Conservation (phyloP, 148 eudicot genomes). For the Diospyros lotus region DNA sequence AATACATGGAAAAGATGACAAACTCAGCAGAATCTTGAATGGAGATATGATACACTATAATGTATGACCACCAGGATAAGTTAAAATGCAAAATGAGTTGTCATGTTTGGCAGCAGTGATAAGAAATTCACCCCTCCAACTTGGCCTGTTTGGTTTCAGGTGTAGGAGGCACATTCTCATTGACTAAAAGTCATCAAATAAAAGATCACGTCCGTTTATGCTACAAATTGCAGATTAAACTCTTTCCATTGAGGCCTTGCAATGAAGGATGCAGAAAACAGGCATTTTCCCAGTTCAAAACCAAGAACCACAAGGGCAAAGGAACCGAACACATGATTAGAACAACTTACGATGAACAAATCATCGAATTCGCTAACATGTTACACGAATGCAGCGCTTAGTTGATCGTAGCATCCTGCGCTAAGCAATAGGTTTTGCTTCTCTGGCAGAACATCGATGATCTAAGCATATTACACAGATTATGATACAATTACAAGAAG, state of each 20-base stretch:
- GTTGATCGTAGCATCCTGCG: not conserved
- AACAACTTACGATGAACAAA: not conserved
- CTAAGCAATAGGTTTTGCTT: not conserved
- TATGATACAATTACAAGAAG: not conserved
- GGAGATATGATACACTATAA: too few species aligned
- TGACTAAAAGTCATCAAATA: too few species aligned
- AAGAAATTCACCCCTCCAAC: not conserved
- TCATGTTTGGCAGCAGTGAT: slow-evolving; percentile 4
- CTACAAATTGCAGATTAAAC: too few species aligned
- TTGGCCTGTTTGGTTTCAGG: not conserved
- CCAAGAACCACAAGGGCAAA: too few species aligned
- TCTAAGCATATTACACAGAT: not conserved
- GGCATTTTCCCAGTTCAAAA: too few species aligned
- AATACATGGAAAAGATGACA: too few species aligned
- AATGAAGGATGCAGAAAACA: too few species aligned
- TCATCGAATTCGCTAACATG: not conserved
- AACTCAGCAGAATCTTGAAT: too few species aligned
- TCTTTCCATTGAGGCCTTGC: too few species aligned
- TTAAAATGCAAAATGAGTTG: not conserved
- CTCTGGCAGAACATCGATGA: not conserved
- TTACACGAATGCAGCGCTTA: not conserved
- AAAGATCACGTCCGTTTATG: too few species aligned
- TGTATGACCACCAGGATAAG: not conserved
- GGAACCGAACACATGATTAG: too few species aligned
- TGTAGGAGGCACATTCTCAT: too few species aligned